Conservation (phyloP, 2,329 filamentous ascomycete species). For the Sphaerulina vaccinii region DNA sequence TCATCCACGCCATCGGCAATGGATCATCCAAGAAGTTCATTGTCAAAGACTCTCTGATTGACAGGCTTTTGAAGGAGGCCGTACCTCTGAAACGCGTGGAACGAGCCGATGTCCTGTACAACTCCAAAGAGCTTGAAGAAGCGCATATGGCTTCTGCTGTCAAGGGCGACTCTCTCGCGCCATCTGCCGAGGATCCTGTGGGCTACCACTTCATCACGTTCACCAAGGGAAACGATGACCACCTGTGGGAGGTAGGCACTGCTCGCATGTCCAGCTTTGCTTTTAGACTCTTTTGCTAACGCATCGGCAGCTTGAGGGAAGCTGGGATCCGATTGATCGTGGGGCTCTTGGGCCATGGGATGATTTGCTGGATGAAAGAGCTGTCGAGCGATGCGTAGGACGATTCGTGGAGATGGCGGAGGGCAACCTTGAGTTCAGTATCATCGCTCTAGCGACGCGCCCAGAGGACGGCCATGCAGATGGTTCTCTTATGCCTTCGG, state of each 20-base stretch:
- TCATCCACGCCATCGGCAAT: slow-evolving; percentile 57
- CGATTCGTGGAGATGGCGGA: slow-evolving; percentile 41
- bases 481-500: no score
- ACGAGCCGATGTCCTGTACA: slow-evolving; percentile 54
- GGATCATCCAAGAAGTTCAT: slow-evolving; percentile 47
- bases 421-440: slow-evolving; percentile 46
- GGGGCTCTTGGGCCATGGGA: slow-evolving; percentile 43
- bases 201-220: slow-evolving; percentile 50
- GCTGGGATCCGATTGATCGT: slow-evolving; percentile 46
- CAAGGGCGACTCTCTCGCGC: slow-evolving; percentile 43
- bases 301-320: slow-evolving; percentile 36
- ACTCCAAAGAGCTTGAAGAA: slow-evolving; percentile 46
- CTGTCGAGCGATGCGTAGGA: slow-evolving; percentile 43
- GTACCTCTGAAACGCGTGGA: slow-evolving; percentile 43
- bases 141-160: slow-evolving; percentile 46
- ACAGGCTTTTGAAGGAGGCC: slow-evolving; percentile 45
- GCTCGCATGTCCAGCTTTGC: neutral
- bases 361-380: slow-evolving; percentile 46
- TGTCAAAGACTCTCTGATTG: slow-evolving; percentile 44
- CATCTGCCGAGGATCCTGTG: slow-evolving; percentile 33
- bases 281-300: neutral
- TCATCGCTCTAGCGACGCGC: slow-evolving; percentile 42
- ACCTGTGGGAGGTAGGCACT: slow-evolving; percentile 45
- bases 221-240: slow-evolving; percentile 47
- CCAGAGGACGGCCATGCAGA: slow-evolving; percentile 6